Base-by-base conservation (phyloP, 2,329 filamentous ascomycete species). In the Chrysoporthe puriensis region DNA sequence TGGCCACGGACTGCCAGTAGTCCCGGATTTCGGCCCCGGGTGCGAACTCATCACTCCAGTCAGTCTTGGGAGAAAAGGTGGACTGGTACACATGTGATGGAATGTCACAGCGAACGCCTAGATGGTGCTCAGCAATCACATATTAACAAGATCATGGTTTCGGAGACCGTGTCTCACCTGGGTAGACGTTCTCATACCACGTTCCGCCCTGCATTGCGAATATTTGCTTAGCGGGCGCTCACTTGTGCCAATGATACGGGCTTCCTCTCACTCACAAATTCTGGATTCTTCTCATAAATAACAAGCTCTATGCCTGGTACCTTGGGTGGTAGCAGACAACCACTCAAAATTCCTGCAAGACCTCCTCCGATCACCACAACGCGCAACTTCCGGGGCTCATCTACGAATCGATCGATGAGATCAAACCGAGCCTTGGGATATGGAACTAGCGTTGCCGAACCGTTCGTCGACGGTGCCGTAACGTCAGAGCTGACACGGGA, bases 21-120 rank as follows among this genome's bases (percentile, higher is more conserved):
- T 86, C 82, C 7, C 83, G 79, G 68, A 93, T 93, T 75, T 93
- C 91, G 4, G 79, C 75, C 0, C 90, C 90, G 48, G 86, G 85
- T 0, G 90, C 86, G 73, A 91, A 93, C 68, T 88, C 83, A 72
- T 91, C 88, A 0, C 83, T 84, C 91, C 91, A 93, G 71, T 91
- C 82, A 0, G 84, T 85, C 66, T 92, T 92, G 0, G 89, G 88
- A 7, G 83, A 81, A 74, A 91, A 92, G 0, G 87, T 88, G 8
- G 85, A 86, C 73, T 92, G 90, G 72, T 93, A 93, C 26, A 90
- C 88, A 74, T 91, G 88, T 0, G 89, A 85, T 0, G 90, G 88
- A 16, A 92, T 86, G 74, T 92, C 89, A 71, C 90, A 92, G 54
- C 88, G 80, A 0, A 90, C 87, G 1, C 88, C 63, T 64, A n/a